A percentile compares a stretch with the other conserved stretches of the same genome.
These are phyloP conservation scores for Pythium coloratum DNA, from an alignment of 352 stramenopile genomes.

Conservation along the genomic window DNA sequence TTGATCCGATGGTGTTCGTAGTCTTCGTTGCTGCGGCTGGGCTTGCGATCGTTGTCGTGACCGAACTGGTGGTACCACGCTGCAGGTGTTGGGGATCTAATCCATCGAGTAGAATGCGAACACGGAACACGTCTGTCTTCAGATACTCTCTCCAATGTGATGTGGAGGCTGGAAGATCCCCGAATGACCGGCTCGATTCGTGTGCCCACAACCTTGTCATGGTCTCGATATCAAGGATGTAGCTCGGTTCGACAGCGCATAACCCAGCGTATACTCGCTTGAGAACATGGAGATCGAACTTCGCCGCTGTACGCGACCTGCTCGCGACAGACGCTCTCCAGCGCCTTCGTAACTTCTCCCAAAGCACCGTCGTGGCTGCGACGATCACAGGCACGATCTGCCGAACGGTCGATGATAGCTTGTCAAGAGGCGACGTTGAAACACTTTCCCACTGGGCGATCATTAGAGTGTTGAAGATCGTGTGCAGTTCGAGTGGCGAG, in stretches of 20 bases:
- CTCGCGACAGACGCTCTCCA: not conserved
- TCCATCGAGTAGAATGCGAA: conserved; percentile 30
- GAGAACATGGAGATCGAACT: conserved; percentile 52
- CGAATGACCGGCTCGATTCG: conserved; percentile 42
- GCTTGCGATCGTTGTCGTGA: not conserved
- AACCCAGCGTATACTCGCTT: conserved; percentile 50
- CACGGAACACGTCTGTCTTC: conserved; percentile 15
- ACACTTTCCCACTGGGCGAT: conserved; percentile 24
- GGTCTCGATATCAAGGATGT: conserved; percentile 43
- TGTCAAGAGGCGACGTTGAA: conserved; percentile 14
- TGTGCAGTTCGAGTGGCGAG: conserved; percentile 20
- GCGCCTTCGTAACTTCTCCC: conserved; percentile 40
- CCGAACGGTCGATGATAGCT: conserved; percentile 16
- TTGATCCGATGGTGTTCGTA: conserved; percentile 7
- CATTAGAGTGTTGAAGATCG: conserved; percentile 26
- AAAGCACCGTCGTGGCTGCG: conserved; percentile 45
- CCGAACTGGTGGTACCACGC: not conserved
- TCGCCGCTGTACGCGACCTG: not conserved
- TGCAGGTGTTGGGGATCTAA: conserved; percentile 15
- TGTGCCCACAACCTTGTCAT: conserved; percentile 53
- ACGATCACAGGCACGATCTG: conserved; percentile 19
- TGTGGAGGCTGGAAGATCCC: conserved; percentile 11
- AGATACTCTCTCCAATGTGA: conserved; percentile 6
- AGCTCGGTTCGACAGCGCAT: conserved; percentile 33
- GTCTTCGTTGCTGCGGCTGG: not conserved